Percentiles rank a stretch among this genome's conserved stretches.
Evolutionary conservation across 306 rosid genomes (phyloP).

Genomic region (Vigna unguiculata): DNA sequence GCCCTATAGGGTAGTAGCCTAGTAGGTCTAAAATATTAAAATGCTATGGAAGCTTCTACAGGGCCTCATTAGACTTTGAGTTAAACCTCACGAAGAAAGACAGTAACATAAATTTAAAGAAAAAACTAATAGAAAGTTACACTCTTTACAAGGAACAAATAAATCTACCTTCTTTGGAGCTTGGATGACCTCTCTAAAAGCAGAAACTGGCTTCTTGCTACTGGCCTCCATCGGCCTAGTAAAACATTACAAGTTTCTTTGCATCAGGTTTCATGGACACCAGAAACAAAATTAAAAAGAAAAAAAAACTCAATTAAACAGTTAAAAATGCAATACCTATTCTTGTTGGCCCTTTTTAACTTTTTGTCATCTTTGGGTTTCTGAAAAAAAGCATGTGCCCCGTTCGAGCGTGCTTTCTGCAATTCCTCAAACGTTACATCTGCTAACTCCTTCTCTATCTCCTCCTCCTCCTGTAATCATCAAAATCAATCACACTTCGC

Average conservation of each 20-base stretch:
- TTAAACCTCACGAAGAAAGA: background rate
- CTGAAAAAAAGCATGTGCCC: conserved; percentile 57
- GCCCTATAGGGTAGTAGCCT: background rate
- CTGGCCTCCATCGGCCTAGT: conserved; percentile 92
- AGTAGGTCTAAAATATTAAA: background rate
- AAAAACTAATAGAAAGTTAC: conserved; percentile 11
- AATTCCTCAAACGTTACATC: conserved; percentile 86
- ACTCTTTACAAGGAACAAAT: conserved; percentile 1
- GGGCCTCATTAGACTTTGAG: background rate
- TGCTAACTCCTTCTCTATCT: conserved; percentile 78
- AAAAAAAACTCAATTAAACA: background rate
- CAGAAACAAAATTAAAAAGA: background rate
- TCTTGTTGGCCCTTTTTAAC: conserved; percentile 74
- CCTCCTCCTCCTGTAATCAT: conserved; percentile 66
- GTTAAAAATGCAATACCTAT: conserved; percentile 57
- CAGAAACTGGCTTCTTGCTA: conserved; percentile 80
- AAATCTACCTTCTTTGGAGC: conserved; percentile 77
- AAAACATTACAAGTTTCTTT: conserved; percentile 37
- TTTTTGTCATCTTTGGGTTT: conserved; percentile 60
- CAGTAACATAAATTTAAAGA: background rate
- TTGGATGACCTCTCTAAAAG: conserved; percentile 74
- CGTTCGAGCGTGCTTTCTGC: conserved; percentile 81
- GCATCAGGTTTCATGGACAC: conserved; percentile 2
- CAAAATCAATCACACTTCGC: conserved; percentile 13
- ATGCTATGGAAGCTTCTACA: background rate